A percentile compares a stretch with the other conserved stretches of the same genome.
These are phyloP conservation scores for Hirsutella rhossiliensis DNA, from an alignment of 2,329 filamentous ascomycete genomes.

Conservation along the genomic window DNA sequence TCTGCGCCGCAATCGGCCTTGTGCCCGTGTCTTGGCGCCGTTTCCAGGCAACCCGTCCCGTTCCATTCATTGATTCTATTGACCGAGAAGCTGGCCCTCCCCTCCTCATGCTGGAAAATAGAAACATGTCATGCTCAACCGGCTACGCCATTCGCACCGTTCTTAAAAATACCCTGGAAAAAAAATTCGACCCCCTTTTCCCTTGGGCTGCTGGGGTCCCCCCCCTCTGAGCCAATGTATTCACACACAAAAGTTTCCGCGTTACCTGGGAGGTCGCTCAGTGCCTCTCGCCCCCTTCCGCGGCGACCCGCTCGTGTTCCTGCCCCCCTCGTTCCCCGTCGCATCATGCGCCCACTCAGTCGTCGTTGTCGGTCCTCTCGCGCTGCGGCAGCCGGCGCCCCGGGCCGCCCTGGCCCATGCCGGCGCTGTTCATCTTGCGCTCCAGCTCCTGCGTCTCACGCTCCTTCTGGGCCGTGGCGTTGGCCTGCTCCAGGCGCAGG, in stretches of 20 bases:
- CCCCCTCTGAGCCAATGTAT: background rate
- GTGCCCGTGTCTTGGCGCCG: too few relatives aligned
- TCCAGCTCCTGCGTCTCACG: slow-evolving; percentile 62
- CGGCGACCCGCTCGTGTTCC: background rate
- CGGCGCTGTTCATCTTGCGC: slow-evolving; percentile 44
- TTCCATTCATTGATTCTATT: slow-evolving; percentile 2
- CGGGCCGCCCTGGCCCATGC: slow-evolving; percentile 19
- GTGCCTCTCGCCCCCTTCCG: background rate
- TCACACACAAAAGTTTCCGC: background rate
- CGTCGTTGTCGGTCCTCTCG: slow-evolving; percentile 43
- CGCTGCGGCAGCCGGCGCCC: slow-evolving; percentile 23
- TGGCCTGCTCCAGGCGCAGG: slow-evolving; percentile 68
- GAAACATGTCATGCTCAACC: slow-evolving; percentile 22
- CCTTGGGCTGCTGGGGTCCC: background rate
- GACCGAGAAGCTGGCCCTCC: slow-evolving; percentile 1
- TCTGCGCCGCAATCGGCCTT: too few relatives aligned
- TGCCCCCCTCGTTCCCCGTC: background rate
- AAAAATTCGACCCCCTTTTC: background rate
- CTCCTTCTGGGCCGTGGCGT: slow-evolving; percentile 66
- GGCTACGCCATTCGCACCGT: slow-evolving; percentile 22
- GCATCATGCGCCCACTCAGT: slow-evolving; percentile 24
- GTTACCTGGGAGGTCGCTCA: background rate
- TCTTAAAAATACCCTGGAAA: background rate
- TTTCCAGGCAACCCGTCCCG: too few relatives aligned
- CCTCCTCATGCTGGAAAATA: slow-evolving; percentile 7